Evolutionary conservation across 495 filamentous ascomycete species (phyloP).

Genomic region (Melanomma pulvis-pyrius): DNA sequence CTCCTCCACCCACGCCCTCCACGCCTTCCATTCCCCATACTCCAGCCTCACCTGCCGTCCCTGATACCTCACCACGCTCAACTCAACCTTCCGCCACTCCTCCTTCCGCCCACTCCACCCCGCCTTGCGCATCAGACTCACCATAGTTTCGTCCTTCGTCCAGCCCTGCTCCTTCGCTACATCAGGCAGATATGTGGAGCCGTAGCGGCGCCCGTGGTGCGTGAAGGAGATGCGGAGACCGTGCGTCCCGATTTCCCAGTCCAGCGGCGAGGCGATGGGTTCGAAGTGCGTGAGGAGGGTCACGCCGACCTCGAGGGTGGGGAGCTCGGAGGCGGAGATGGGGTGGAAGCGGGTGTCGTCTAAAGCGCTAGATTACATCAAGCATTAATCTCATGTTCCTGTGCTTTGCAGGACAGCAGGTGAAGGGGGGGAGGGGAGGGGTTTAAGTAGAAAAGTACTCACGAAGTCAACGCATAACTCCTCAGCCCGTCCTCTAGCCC

Average conservation of each 20-base stretch:
- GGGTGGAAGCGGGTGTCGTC: slow-evolving; percentile 85
- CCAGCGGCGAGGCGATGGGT: slow-evolving; percentile 64
- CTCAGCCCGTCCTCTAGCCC: slow-evolving; percentile 71
- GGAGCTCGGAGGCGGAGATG: slow-evolving; percentile 64
- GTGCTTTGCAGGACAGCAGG: too few species aligned
- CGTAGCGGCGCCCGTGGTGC: slow-evolving; percentile 45
- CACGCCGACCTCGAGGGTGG: slow-evolving; percentile 49
- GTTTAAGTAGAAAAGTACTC: slow-evolving; percentile 42
- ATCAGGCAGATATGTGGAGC: slow-evolving; percentile 87
- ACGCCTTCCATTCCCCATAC: slow-evolving; percentile 74
- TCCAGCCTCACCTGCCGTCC: slow-evolving; percentile 69
- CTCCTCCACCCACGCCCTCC: slow-evolving; percentile 70
- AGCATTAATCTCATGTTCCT: slow-evolving; percentile 1
- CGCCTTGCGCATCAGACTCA: slow-evolving; percentile 91
- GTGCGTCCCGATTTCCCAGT: slow-evolving; percentile 85
- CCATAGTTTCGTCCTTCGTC: slow-evolving; percentile 89
- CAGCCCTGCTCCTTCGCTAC: slow-evolving; percentile 91
- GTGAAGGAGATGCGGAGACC: slow-evolving; percentile 63
- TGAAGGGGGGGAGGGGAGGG: neutral
- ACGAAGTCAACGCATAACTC: slow-evolving; percentile 84
- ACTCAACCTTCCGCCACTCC: slow-evolving; percentile 74
- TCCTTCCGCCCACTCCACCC: slow-evolving; percentile 73
- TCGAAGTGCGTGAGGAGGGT: slow-evolving; percentile 53
- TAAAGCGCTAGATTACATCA: slow-evolving; percentile 62
- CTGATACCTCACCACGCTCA: slow-evolving; percentile 78